Conservation (phyloP, 1,284 basidiomycete genomes). For the Boletus semigastroideus region DNA sequence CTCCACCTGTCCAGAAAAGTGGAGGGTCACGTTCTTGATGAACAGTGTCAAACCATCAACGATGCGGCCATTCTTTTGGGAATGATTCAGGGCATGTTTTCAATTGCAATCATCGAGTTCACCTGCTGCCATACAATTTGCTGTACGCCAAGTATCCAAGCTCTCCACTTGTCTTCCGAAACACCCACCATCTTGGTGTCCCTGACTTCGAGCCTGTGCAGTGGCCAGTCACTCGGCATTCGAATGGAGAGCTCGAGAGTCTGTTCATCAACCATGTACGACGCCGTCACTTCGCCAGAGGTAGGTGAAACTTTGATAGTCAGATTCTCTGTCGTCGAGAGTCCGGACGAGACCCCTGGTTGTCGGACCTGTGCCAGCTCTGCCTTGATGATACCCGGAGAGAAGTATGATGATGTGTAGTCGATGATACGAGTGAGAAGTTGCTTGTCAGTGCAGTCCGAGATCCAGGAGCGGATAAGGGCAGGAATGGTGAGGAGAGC, state of each 20-base stretch:
- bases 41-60: constrained; percentile 91
- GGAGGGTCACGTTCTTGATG: constrained; percentile 89
- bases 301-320: constrained; percentile 71
- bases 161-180: constrained; percentile 87
- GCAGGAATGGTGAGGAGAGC: constrained; percentile 81
- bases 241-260: constrained; percentile 88
- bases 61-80: constrained; percentile 80
- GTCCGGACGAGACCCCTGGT: constrained; percentile 58
- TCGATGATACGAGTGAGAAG: constrained; percentile 72
- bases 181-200: constrained; percentile 88
- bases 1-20: constrained; percentile 92
- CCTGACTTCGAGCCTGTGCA: constrained; percentile 85
- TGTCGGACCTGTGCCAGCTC: constrained; percentile 81
- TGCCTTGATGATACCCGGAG: constrained; percentile 83
- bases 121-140: constrained; percentile 90
- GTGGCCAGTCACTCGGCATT: constrained; percentile 89
- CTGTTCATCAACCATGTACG: constrained; percentile 93
- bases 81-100: constrained; percentile 7
- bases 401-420: constrained; percentile 88
- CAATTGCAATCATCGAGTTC: constrained; percentile 30
- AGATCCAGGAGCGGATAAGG: constrained; percentile 83
- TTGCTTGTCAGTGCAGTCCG: constrained; percentile 87
- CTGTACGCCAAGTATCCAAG: constrained; percentile 92
- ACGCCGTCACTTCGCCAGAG: constrained; percentile 76
- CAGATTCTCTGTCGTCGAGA: constrained; percentile 78